These are phyloP conservation scores for Cladophialophora carrionii DNA, from an alignment of 2,329 filamentous ascomycete species.

Conservation along the genomic window DNA sequence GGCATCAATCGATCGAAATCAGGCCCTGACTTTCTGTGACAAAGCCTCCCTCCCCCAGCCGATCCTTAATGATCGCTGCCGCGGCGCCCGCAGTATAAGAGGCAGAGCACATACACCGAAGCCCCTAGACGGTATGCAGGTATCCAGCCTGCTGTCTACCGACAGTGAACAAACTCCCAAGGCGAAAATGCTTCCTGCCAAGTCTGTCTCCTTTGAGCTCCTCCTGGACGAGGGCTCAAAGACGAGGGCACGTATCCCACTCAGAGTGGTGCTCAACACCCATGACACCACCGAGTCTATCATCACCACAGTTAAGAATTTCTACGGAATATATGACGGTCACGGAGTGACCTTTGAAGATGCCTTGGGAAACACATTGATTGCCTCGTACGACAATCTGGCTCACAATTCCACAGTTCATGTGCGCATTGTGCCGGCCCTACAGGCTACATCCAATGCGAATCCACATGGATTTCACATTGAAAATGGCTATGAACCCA, in stretches of 20 bases:
- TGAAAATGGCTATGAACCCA: slow-evolving; percentile 56
- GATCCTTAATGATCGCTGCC: slow-evolving; percentile 6
- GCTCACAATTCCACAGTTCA: slow-evolving; percentile 89
- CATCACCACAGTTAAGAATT: slow-evolving; percentile 97
- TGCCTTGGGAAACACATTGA: slow-evolving; percentile 82
- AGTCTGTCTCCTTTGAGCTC: slow-evolving; percentile 68
- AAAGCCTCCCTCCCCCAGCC: slow-evolving; percentile 5
- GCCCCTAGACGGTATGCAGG: slow-evolving; percentile 43
- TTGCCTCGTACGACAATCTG: slow-evolving; percentile 96
- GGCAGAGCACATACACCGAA: slow-evolving; percentile 38
- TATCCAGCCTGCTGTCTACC: slow-evolving; percentile 35
- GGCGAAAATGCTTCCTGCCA: slow-evolving; percentile 49
- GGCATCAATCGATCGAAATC: neutral
- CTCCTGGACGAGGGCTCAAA: slow-evolving; percentile 62
- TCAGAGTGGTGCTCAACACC: slow-evolving; percentile 81
- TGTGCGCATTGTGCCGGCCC: slow-evolving; percentile 74
- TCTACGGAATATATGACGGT: slow-evolving; percentile 90
- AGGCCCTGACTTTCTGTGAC: neutral
- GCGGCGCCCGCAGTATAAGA: slow-evolving; percentile 10
- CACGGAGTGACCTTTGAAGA: slow-evolving; percentile 96
- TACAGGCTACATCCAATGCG: slow-evolving; percentile 54
- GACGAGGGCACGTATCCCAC: slow-evolving; percentile 64
- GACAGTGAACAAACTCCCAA: slow-evolving; percentile 38
- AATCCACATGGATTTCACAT: slow-evolving; percentile 52
- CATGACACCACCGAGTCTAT: slow-evolving; percentile 98